Evolutionary conservation across 2,329 filamentous ascomycete genomes (phyloP).

Genomic region (Colletotrichum sp.): DNA sequence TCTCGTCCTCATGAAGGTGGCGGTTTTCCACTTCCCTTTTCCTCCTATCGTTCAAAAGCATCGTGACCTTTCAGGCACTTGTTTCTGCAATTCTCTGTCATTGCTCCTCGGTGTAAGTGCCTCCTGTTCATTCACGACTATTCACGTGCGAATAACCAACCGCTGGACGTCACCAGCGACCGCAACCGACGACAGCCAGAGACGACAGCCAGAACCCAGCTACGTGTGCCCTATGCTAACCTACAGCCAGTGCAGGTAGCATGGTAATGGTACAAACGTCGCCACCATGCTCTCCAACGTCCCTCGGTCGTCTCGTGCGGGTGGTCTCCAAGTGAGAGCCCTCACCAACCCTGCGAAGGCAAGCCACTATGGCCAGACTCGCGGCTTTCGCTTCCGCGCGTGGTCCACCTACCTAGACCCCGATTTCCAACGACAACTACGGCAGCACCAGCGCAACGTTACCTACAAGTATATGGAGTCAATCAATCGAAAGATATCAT

Average conservation of each 20-base stretch:
- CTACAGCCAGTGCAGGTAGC: background rate
- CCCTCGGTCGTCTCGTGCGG: slow-evolving; percentile 32
- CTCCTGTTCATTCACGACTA: background rate
- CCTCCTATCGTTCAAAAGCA: background rate
- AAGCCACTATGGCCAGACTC: slow-evolving; percentile 41
- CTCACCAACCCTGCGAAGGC: background rate
- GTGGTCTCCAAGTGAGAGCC: slow-evolving; percentile 24
- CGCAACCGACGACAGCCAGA: background rate
- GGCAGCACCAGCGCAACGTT: slow-evolving; percentile 45
- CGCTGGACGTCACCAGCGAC: background rate
- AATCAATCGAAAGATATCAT: slow-evolving; percentile 47
- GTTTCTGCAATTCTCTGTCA: background rate
- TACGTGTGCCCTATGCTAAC: background rate
- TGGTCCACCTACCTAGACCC: slow-evolving; percentile 50
- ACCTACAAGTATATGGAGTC: slow-evolving; percentile 53
- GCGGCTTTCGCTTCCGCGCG: slow-evolving; percentile 53
- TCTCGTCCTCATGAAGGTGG: background rate
- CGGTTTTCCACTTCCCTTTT: background rate
- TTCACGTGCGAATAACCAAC: background rate
- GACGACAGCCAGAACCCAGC: background rate
- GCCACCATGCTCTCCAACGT: slow-evolving; percentile 30
- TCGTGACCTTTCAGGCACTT: background rate
- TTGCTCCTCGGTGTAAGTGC: background rate
- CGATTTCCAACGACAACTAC: slow-evolving; percentile 45
- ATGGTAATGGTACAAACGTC: slow-evolving; percentile 6